Percentiles rank a stretch among this genome's conserved stretches.
These are phyloP conservation scores for Sugiyamaella xylanicola DNA, from an alignment of 1,139 yeast genomes.

Conservation along the genomic window DNA sequence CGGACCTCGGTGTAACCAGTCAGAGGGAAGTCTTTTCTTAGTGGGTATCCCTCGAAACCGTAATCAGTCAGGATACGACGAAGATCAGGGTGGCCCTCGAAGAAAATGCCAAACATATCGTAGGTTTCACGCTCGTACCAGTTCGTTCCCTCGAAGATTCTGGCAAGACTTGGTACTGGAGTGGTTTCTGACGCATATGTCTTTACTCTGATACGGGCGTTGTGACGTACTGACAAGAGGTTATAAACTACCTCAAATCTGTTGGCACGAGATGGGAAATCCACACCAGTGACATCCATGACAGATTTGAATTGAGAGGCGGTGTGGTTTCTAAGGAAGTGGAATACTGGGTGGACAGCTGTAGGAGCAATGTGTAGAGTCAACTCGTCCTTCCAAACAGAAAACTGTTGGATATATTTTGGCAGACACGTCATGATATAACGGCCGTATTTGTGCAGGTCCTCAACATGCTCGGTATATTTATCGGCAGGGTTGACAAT, in stretches of 20 bases:
- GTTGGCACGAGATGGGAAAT: conserved; percentile 80
- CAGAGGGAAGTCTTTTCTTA: conserved; percentile 90
- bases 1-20: conserved; percentile 89
- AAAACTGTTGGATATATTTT: conserved; percentile 77
- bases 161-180: conserved; percentile 76
- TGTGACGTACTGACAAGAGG: conserved; percentile 76
- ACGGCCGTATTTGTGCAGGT: conserved; percentile 79
- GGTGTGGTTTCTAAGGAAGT: conserved; percentile 75
- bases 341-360: conserved; percentile 68
- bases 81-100: conserved; percentile 86
- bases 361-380: conserved; percentile 75
- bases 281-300: conserved; percentile 84
- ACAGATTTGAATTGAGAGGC: conserved; percentile 78
- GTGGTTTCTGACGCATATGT: conserved; percentile 84
- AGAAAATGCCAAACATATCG: conserved; percentile 83
- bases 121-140: conserved; percentile 92
- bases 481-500: conserved; percentile 78
- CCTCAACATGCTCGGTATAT: conserved; percentile 67
- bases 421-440: conserved; percentile 80
- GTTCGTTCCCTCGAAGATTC: conserved; percentile 75
- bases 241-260: conserved; percentile 88
- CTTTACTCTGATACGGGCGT: conserved; percentile 85
- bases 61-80: conserved; percentile 91
- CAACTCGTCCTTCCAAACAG: conserved; percentile 91
- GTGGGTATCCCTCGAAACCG: conserved; percentile 91